Base-by-base conservation (phyloP, 352 stramenopile species). In the Phytophthora ramorum region DNA sequence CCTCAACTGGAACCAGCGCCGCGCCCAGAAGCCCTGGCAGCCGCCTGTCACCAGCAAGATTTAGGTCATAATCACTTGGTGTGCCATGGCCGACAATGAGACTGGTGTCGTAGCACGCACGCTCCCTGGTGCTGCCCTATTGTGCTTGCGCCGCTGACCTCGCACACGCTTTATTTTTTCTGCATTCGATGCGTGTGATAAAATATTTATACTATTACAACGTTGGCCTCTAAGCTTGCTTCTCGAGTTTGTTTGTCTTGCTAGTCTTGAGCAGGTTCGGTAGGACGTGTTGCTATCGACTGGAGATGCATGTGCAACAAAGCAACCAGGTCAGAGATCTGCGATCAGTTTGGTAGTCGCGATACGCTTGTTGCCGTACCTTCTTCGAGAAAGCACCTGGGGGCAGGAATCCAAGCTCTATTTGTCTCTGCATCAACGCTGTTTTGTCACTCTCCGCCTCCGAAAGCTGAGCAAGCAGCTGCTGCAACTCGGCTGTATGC, bases 1-100 rank as follows among this genome's bases (percentile, higher is more conserved):
- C 58, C 81, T 98, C n/a, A 95, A 97, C 71, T 98, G 92, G 92
- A 98, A 98, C 75, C 87, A 93, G 66, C 88, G 84, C 30, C 84
- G 85, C 19, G 79, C 80, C 16, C 85, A 94, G 54, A 96, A 96
- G 63, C 89, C 89, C 2, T 96, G 86, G 84, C 59, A 81, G 14
- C 56, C 77, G 24, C 54, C 71, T 50, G 71, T 55, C 32, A 55
- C 57, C 12, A 70, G 70, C 61, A 78, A 78, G 34, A 75, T 75
- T 34, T 78, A 75, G 44, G 12, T 38, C 19, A 48, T 48, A 7
- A 34, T 41, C 37, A 41, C 45, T 58, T 50, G 50, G n/a, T 57
- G 63, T 55, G 37, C 22, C 19, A 59, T 73, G 51, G 28, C 32
- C 6, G 45, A 43, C 43, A 12, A 63, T 35, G 46, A 34, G 28